Evolutionary conservation across 371 early-diverging fungal genomes (phyloP), one percentile per base, ranked within the genome.

Genomic region (Choanephora cucurbitarum): DNA sequence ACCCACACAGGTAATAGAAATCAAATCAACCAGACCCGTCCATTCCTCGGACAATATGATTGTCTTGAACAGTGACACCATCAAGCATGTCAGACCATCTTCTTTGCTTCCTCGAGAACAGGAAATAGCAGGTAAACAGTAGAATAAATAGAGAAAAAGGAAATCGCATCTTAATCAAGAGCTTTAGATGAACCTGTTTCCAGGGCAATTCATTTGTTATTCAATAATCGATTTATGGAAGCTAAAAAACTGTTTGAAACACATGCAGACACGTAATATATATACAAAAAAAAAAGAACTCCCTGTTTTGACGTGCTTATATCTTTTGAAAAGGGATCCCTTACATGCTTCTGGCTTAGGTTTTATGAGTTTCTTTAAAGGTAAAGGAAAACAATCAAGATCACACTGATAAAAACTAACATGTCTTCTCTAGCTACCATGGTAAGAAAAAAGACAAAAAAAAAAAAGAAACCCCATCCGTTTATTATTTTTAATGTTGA

Each of bases 61-160:
- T 34, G 45, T 46, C 8, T 28, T 64, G 15, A 37, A 50, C n/a
- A 11, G 9, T 31, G 37, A 58, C 4, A 55, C 55, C 46, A 14
- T 46, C 17, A 65, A 60, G 23, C 18, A 47, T 23, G 49, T 60
- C 23, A 43, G 51, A 40, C 66, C 73, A 24, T 81, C 81, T 32
- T 70, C 67, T n/a, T 57, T 81, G 7, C 55, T 64, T 13, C 76
- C 82, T 1, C 51, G 65, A n/a, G 81, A 83, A 58, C 84, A 83
- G 44, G 82, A 77, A 49, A 50, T 63, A 33, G 75, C 70, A 49
- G 79, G 83, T 80, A 56, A 44, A 11, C 9, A 19, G 13, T n/a
- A n/a, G n/a, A n/a, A n/a, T n/a, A n/a, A n/a, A n/a, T n/a, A n/a
- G n/a, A n/a, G n/a, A n/a, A n/a, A n/a, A n/a, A n/a, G n/a, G n/a